These are phyloP conservation scores for Hypoxylon rickii DNA, from an alignment of 495 filamentous ascomycete genomes.

Conservation along the genomic window DNA sequence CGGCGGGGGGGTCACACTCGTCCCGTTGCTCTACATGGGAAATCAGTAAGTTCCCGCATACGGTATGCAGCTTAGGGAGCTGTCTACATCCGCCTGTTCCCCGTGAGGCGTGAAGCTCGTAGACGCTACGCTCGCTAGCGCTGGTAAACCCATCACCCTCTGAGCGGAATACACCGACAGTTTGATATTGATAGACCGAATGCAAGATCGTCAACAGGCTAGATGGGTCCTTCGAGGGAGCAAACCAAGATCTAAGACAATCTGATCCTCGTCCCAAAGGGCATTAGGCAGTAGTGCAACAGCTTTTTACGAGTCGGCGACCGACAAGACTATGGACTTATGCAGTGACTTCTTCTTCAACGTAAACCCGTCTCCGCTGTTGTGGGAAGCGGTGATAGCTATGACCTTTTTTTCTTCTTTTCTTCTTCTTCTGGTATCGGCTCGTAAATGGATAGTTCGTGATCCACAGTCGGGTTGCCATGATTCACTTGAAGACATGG, in stretches of 20 bases:
- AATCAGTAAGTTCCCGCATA: constrained; percentile 34
- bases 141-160: not conserved
- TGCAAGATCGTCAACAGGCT: constrained; percentile 34
- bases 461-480: constrained; percentile 22
- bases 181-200: constrained; percentile 30
- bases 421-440: not conserved
- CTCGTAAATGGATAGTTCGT: constrained; percentile 12
- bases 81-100: constrained; percentile 27
- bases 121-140: constrained; percentile 13
- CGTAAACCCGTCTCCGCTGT: constrained; percentile 4
- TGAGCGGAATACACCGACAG: constrained; percentile 30
- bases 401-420: constrained; percentile 1
- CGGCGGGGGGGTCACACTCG: constrained; percentile 35
- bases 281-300: constrained; percentile 15
- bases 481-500: constrained; percentile 16
- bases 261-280: constrained; percentile 17
- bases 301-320: constrained; percentile 21
- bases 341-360: constrained; percentile 3
- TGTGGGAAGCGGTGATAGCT: constrained; percentile 9
- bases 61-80: constrained; percentile 27
- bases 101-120: constrained; percentile 28
- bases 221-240: constrained; percentile 25
- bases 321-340: constrained; percentile 10
- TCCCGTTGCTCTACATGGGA: constrained; percentile 26
- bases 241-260: constrained; percentile 37